A percentile compares a stretch with the other conserved stretches of the same genome.
These are phyloP conservation scores for Barnettozyma sucrosica DNA, from an alignment of 805 yeast species.

Conservation along the genomic window DNA sequence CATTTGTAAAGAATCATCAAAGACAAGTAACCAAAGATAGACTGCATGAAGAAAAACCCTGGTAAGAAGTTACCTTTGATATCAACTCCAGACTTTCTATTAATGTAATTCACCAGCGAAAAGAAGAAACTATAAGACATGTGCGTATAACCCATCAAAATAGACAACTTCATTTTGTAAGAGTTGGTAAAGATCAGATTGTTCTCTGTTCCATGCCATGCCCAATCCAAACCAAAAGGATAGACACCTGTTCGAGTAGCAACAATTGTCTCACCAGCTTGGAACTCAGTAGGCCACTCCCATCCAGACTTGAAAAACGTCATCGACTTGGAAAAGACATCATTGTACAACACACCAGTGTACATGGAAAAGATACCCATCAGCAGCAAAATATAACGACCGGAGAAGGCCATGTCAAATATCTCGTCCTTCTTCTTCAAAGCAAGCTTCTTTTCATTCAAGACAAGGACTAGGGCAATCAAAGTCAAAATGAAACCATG, in stretches of 20 bases:
- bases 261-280: conserved; percentile 60
- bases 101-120: conserved; percentile 73
- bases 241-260: conserved; percentile 70
- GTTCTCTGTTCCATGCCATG: conserved; percentile 99
- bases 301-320: conserved; percentile 83
- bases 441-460: conserved; percentile 67
- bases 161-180: conserved; percentile 94
- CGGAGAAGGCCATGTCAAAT: conserved; percentile 92
- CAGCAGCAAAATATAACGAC: conserved; percentile 81
- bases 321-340: conserved; percentile 87
- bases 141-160: conserved; percentile 90
- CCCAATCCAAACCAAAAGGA: conserved; percentile 82
- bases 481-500: conserved; percentile 83
- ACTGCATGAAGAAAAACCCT: conserved; percentile 91
- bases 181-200: conserved; percentile 86
- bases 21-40: conserved; percentile 90
- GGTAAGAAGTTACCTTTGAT: conserved; percentile 92
- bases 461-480: conserved; percentile 65
- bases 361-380: conserved; percentile 96
- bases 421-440: conserved; percentile 82
- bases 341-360: conserved; percentile 92
- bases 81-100: conserved; percentile 69
- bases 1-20: conserved; percentile 88
- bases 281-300: conserved; percentile 73
- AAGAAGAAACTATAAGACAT: conserved; percentile 88